Conservation (phyloP, 768 basidiomycete genomes). For the Hypholoma fasciculare region DNA sequence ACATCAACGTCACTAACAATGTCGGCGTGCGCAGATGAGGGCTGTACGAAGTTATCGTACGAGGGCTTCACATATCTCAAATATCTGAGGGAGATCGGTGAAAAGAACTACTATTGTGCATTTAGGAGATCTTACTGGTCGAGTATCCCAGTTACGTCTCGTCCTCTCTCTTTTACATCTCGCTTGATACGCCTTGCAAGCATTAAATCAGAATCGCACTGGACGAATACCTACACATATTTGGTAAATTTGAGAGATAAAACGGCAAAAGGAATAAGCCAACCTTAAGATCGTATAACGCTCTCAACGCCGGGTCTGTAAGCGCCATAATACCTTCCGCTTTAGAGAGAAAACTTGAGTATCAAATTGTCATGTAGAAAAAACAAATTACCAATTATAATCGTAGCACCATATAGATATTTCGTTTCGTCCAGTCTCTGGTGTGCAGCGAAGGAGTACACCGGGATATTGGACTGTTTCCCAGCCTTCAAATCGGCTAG, state of each 20-base stretch:
- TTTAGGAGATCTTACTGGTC: slow-evolving; percentile 61
- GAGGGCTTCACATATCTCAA: slow-evolving; percentile 94
- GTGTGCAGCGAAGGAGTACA: slow-evolving; percentile 93
- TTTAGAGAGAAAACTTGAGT: slow-evolving; percentile 19
- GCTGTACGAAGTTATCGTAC: slow-evolving; percentile 91
- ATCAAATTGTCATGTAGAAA: neutral
- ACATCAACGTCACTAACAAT: slow-evolving; percentile 52
- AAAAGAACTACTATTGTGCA: neutral
- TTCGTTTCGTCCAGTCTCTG: slow-evolving; percentile 78
- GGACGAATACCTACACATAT: slow-evolving; percentile 70
- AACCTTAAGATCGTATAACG: slow-evolving; percentile 91
- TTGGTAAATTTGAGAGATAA: neutral
- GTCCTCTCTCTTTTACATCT: slow-evolving; percentile 85
- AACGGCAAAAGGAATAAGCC: neutral
- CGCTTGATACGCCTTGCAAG: slow-evolving; percentile 88
- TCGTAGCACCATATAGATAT: slow-evolving; percentile 91
- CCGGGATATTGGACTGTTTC: slow-evolving; percentile 83
- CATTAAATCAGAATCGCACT: slow-evolving; percentile 97
- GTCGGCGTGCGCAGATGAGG: slow-evolving; percentile 85
- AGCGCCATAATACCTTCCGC: slow-evolving; percentile 93
- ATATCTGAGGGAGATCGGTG: slow-evolving; percentile 52
- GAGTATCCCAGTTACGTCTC: slow-evolving; percentile 83
- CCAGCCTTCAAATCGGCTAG: slow-evolving; percentile 83
- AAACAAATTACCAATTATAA: slow-evolving; percentile 72
- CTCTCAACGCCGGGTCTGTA: slow-evolving; percentile 74